Base-by-base conservation (phyloP, 768 basidiomycete species). In the Russula brevipes region DNA sequence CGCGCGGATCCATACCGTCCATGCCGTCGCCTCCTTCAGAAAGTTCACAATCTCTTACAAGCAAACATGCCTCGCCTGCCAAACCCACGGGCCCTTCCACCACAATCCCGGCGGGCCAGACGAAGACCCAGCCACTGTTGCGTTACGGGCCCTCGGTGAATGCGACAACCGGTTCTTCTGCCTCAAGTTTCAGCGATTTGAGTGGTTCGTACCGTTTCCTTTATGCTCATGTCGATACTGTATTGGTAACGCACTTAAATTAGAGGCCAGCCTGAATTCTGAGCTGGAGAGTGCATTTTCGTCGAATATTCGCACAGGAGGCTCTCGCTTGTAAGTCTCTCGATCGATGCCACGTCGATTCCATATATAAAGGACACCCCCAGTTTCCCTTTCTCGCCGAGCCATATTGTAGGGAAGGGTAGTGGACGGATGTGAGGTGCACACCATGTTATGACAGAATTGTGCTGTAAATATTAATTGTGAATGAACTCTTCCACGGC, bases 151-250 rank as follows among this genome's bases (percentile, higher is more conserved):
- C 80, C 38, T 69, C 78, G 58, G 76, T 76, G 55, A 79, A 73
- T 60, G 76, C 47, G 35, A 67, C 50, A 30, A 70, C 73, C 42
- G 84, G 85, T 3, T 91, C 89, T 30, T 84, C 86, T 47, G 83
- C 89, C 0, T 91, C 90, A 7, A 85, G 91, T 72, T 91, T 93
- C 69, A 93, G 91, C 70, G 91, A 94, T 70, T 70, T 93, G 49
- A 94, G 91, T 69, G 91, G 91, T 91, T 69, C 70, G 82, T 74
- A 35, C 38, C 17, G 30, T 47, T 33, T 38, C 19, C 44, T 30
- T 30, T 12, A 39, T 19, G 7, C 46, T 35, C 52, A 2, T 44
- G 12, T 5, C 36, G 36, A 11, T 14, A 14, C 51, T 51, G 49
- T 54, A 66, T 46, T 47, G 16, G 58, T 31, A 4, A 10, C 38